A percentile compares a stretch with the other conserved stretches of the same genome.
phyloP scores from a whole-genome alignment of 2,329 filamentous ascomycete genomes.

The Nemania serpens region DNA sequence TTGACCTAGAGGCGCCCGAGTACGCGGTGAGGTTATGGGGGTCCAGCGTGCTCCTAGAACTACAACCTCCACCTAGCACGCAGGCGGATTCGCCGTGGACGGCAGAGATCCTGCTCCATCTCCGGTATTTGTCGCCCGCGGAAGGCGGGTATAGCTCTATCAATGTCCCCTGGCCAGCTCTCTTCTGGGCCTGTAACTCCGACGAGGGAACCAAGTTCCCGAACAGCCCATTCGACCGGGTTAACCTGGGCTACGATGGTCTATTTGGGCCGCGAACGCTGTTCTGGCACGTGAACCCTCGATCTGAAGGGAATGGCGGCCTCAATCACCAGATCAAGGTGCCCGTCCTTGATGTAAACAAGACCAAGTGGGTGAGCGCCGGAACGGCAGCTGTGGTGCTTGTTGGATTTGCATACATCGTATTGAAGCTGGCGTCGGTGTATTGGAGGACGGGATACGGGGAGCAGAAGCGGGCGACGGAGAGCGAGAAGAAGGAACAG shows the following conservation, averaged over 20 bases:
- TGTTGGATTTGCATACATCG: slow-evolving; percentile 71
- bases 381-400: slow-evolving; percentile 65
- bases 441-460: slow-evolving; percentile 44
- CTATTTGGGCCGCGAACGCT: slow-evolving; percentile 76
- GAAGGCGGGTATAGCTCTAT: slow-evolving; percentile 57
- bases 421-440: slow-evolving; percentile 60
- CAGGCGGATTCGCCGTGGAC: slow-evolving; percentile 58
- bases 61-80: slow-evolving; percentile 61
- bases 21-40: slow-evolving; percentile 82
- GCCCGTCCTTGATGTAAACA: slow-evolving; percentile 66
- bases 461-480: slow-evolving; percentile 23
- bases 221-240: slow-evolving; percentile 82
- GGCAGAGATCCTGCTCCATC: slow-evolving; percentile 77
- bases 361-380: slow-evolving; percentile 51
- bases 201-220: slow-evolving; percentile 69
- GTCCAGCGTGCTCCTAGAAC: slow-evolving; percentile 74
- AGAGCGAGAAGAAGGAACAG: slow-evolving; percentile 38
- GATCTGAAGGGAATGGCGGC: slow-evolving; percentile 41
- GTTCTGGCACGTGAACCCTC: slow-evolving; percentile 78
- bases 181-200: slow-evolving; percentile 88
- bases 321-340: slow-evolving; percentile 63
- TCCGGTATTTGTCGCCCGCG: slow-evolving; percentile 76
- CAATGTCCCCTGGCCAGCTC: slow-evolving; percentile 75
- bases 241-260: slow-evolving; percentile 83
- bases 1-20: slow-evolving; percentile 88